These are phyloP conservation scores for Colletotrichum lentis DNA, from an alignment of 2,329 filamentous ascomycete species.

Conservation along the genomic window DNA sequence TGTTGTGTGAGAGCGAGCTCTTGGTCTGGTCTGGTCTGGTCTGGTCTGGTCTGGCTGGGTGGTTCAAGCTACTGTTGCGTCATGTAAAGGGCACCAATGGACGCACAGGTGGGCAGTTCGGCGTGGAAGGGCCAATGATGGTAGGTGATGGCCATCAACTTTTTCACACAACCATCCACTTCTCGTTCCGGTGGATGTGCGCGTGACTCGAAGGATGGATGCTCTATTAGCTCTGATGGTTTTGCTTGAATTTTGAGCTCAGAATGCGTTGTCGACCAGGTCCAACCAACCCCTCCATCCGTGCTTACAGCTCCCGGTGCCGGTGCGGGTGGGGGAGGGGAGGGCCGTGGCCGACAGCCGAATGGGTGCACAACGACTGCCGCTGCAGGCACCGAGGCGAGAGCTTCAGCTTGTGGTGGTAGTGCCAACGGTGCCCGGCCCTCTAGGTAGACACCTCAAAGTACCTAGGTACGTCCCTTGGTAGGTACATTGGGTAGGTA, in stretches of 20 bases:
- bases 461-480: too few species aligned
- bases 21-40: neutral
- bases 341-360: slow-evolving; percentile 3
- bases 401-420: neutral
- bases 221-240: neutral
- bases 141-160: neutral
- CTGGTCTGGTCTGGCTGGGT: neutral
- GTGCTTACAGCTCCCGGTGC: slow-evolving; percentile 20
- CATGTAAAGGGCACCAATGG: slow-evolving; percentile 28
- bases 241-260: slow-evolving; percentile 1
- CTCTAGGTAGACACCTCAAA: neutral
- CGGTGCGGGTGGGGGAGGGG: slow-evolving; percentile 5
- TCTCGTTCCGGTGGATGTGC: slow-evolving; percentile 17
- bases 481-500: too few species aligned
- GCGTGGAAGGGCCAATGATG: neutral
- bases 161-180: slow-evolving; percentile 18
- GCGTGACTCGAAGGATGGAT: slow-evolving; percentile 10
- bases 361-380: slow-evolving; percentile 2
- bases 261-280: neutral
- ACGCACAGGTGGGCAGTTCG: slow-evolving; percentile 14
- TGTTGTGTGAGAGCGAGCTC: neutral
- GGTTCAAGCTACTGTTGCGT: slow-evolving; percentile 26
- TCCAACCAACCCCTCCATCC: slow-evolving; percentile 12
- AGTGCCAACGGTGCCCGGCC: neutral
- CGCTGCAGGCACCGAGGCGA: neutral